A percentile compares a stretch with the other conserved stretches of the same genome.
Conservation (phyloP, 805 yeast genomes). For the Candida suzukii region DNA sequence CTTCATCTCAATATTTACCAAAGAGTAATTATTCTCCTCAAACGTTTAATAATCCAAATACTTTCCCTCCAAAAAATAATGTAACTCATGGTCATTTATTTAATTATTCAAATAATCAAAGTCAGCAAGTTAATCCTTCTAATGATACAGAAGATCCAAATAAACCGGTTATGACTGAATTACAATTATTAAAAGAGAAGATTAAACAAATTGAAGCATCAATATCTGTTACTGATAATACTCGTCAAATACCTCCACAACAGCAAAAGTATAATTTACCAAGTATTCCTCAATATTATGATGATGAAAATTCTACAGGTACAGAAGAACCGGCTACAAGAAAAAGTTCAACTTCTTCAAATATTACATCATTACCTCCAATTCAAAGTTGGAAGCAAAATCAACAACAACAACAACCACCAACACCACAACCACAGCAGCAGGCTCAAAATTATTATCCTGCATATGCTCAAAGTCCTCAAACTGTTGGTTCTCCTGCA, state of each 20-base stretch:
- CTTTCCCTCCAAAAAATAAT: too few relatives aligned
- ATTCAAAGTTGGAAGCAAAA: conserved; percentile 9
- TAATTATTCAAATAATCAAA: too few relatives aligned
- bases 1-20: too few relatives aligned
- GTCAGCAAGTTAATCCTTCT: background rate
- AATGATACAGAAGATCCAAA: background rate
- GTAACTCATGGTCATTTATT: too few relatives aligned
- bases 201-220: conserved; percentile 41
- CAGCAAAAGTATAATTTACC: background rate
- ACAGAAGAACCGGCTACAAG: background rate
- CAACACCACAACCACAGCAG: too few relatives aligned
- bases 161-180: conserved; percentile 19
- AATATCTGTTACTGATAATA: conserved; percentile 23
- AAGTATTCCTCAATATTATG: background rate
- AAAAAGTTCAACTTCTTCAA: conserved; percentile 4
- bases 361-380: conserved; percentile 15
- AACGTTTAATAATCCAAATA: too few relatives aligned
- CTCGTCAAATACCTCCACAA: background rate
- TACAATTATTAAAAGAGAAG: conserved; percentile 32
- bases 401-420: background rate
- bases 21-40: too few relatives aligned
- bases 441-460: background rate
- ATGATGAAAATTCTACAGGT: background rate
- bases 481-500: background rate
- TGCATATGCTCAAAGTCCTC: too few relatives aligned